Conservation (phyloP, 352 stramenopile genomes). For the Globisporangium nagaii region DNA sequence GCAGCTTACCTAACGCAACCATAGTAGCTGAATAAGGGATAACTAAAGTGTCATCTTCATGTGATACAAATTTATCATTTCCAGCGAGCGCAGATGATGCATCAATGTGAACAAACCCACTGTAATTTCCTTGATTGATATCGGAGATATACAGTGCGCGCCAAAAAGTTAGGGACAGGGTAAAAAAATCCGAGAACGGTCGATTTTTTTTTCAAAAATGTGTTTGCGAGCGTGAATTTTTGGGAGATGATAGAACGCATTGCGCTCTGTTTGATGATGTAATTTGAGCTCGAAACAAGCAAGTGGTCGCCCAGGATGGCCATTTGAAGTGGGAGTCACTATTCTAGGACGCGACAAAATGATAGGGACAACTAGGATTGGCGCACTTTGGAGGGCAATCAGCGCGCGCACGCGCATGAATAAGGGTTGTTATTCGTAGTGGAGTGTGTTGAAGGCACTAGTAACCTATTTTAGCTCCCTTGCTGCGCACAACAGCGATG, state of each 20-base stretch:
- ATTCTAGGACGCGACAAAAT: background rate
- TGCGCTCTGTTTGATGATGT: background rate
- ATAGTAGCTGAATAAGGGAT: no score
- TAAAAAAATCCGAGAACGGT: no score
- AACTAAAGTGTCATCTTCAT: no score
- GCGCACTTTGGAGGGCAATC: background rate
- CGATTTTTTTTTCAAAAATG: no score
- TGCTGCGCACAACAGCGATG: background rate
- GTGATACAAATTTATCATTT: no score
- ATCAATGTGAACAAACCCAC: no score
- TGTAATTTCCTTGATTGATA: no score
- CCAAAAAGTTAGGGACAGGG: background rate
- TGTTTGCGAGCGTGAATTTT: no score
- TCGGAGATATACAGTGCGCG: background rate
- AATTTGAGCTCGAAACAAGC: constrained; percentile 1
- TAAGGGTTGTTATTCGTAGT: background rate
- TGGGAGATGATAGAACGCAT: no score
- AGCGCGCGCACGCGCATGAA: background rate
- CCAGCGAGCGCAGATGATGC: no score
- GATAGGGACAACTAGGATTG: background rate
- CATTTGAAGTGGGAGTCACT: background rate
- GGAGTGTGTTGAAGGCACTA: background rate
- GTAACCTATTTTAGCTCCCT: background rate
- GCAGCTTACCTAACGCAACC: no score
- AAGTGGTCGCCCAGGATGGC: background rate